Evolutionary conservation across 371 early-diverging fungal species (phyloP), one percentile per base, ranked within the genome.

Genomic region (Phascolomyces articulosus): DNA sequence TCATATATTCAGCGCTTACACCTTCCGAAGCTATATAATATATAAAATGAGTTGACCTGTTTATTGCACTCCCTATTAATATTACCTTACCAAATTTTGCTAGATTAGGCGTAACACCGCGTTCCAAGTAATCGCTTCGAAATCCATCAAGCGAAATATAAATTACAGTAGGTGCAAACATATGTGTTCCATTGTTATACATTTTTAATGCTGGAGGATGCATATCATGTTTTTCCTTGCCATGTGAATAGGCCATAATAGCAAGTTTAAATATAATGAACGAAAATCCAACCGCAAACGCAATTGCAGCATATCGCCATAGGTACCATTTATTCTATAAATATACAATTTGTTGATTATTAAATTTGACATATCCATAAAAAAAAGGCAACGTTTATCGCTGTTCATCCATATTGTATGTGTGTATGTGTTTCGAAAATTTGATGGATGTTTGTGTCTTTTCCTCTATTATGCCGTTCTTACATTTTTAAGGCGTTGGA

Each of bases 111-210:
- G 96, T 94, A 7, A 90, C 60, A 1, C 86, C 85, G 27, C 93
- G 80, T 18, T 84, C 79, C 18, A 98, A 67, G 74, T 96, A 98
- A 66, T 94, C 94, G 26, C 90, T 78, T 28, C 95, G 81, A 75
- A 95, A 89, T 18, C 97, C 98, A 75, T 98, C 98, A n/a, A 95
- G 71, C 1, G 95, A 95, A 16, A 98, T 73, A 28, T 96, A 70
- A n/a, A 98, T 84, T 1, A 95, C 86, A 0, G 95, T 93, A 3
- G 90, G 84, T 34, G 80, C 85, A 80, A 90, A 93, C 44, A 70
- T 69, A 40, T 90, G 87, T 20, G 91, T 84, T 31, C 93, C 93
- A 65, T 93, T 93, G 40, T 69, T 68, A 44, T 71, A 78, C 24
- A 81, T 31, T 27, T 57, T 63, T 21, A 75, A 73, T 16, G 67